phyloP scores from a whole-genome alignment of 2,329 filamentous ascomycete species.

The Chaetomiaceae sp. region DNA sequence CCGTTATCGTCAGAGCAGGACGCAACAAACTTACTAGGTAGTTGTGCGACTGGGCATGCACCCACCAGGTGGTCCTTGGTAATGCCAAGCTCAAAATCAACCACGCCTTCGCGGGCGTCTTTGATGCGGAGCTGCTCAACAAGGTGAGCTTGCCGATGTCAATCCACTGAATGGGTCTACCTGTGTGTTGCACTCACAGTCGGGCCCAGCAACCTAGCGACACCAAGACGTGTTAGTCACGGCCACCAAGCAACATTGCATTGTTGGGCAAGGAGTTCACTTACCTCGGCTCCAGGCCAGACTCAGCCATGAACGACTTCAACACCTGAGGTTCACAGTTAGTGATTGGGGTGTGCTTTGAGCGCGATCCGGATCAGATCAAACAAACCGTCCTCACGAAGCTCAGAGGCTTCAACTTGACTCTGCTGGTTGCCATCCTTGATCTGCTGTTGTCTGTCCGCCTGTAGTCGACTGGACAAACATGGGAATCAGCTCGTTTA shows the following conservation, averaged over 20 bases:
- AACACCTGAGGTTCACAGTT: constrained; percentile 56
- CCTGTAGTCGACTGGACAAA: too few species aligned
- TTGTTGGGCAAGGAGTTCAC: constrained; percentile 15
- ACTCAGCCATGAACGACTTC: constrained; percentile 78
- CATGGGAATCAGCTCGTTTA: too few species aligned
- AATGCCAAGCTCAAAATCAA: constrained; percentile 72
- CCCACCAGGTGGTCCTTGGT: constrained; percentile 66
- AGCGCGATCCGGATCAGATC: too few species aligned
- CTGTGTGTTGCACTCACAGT: neutral
- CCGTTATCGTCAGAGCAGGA: neutral
- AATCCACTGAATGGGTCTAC: too few species aligned
- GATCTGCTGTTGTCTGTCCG: too few species aligned
- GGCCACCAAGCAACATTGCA: neutral
- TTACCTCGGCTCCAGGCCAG: constrained; percentile 83
- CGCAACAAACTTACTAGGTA: too few species aligned
- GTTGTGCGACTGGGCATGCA: neutral
- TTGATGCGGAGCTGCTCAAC: constrained; percentile 58
- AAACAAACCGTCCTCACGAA: constrained; percentile 30
- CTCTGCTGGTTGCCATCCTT: constrained; percentile 1
- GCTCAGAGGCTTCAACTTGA: constrained; percentile 27
- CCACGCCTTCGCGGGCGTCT: constrained; percentile 57
- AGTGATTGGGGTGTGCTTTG: neutral
- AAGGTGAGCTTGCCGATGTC: neutral
- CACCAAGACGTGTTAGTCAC: neutral
- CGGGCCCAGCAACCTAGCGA: constrained; percentile 34